phyloP scores from a whole-genome alignment of 495 filamentous ascomycete species.

The Podospora appendiculata region DNA sequence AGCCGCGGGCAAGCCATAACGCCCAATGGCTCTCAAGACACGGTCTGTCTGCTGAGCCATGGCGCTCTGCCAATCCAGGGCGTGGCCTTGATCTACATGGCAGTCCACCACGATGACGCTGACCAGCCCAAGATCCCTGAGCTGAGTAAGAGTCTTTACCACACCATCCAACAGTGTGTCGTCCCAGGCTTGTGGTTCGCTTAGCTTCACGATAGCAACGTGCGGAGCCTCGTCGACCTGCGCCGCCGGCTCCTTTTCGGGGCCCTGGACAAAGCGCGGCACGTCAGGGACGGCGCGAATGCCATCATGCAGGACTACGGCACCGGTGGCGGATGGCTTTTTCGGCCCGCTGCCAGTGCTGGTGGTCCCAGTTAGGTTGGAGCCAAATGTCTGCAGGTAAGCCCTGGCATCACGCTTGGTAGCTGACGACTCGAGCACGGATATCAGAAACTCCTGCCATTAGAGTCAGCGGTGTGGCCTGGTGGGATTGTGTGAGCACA shows the following conservation, averaged over 20 bases:
- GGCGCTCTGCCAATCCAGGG: conserved; percentile 25
- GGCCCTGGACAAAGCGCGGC: conserved; percentile 28
- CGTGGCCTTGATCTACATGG: conserved; percentile 25
- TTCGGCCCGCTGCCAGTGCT: background rate
- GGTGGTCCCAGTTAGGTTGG: conserved; percentile 5
- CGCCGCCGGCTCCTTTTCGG: conserved; percentile 16
- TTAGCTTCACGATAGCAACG: conserved; percentile 79
- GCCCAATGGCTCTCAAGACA: conserved; percentile 64
- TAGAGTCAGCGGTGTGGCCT: background rate
- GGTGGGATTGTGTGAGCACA: too few species aligned
- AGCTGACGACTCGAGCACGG: conserved; percentile 71
- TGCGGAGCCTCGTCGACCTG: conserved; percentile 51
- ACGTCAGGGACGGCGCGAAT: conserved; percentile 26
- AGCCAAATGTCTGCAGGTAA: conserved; percentile 74
- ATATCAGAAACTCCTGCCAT: conserved; percentile 70
- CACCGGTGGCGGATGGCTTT: conserved; percentile 6
- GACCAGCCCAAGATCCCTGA: conserved; percentile 70
- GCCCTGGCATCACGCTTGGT: conserved; percentile 87
- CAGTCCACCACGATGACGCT: conserved; percentile 79
- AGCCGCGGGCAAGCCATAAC: conserved; percentile 54
- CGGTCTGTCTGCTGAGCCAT: conserved; percentile 63
- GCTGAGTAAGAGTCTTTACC: conserved; percentile 74
- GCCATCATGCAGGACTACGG: conserved; percentile 25
- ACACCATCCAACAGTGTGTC: conserved; percentile 64
- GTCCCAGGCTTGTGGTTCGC: conserved; percentile 59